These are phyloP conservation scores for Trametes villosa DNA, from an alignment of 768 basidiomycete genomes.

Conservation along the genomic window DNA sequence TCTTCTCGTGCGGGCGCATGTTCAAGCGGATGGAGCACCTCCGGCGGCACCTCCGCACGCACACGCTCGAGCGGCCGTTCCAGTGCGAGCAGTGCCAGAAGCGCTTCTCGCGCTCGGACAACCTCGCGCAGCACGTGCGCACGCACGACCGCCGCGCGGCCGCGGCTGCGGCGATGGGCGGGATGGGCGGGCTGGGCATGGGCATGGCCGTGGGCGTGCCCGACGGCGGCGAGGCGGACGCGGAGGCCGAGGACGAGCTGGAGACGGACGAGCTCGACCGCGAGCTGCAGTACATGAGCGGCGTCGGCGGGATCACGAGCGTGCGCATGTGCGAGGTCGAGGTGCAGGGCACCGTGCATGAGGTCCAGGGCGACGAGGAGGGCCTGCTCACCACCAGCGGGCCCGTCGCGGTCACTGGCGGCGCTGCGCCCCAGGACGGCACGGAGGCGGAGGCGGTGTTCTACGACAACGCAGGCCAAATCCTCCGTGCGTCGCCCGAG, in stretches of 20 bases:
- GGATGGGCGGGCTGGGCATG: conserved; percentile 26
- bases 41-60: conserved; percentile 84
- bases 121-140: conserved; percentile 83
- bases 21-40: conserved; percentile 95
- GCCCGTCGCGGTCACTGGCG: conserved; percentile 15
- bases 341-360: conserved; percentile 57
- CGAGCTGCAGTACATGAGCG: conserved; percentile 19
- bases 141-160: conserved; percentile 65
- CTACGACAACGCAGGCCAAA: conserved; percentile 25
- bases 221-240: conserved; percentile 32
- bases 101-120: conserved; percentile 87
- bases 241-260: conserved; percentile 41
- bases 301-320: conserved; percentile 40
- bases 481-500: conserved; percentile 27
- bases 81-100: conserved; percentile 75
- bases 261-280: conserved; percentile 31
- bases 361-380: conserved; percentile 61
- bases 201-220: conserved; percentile 30
- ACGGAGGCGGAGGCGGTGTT: conserved; percentile 24
- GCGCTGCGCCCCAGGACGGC: conserved; percentile 27
- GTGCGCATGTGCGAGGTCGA: conserved; percentile 65
- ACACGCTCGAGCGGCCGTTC: conserved; percentile 88
- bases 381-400: conserved; percentile 48
- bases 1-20: conserved; percentile 79
- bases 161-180: conserved; percentile 35